Evolutionary conservation across 768 basidiomycete genomes (phyloP).

Genomic region (Flagelloscypha sp.): DNA sequence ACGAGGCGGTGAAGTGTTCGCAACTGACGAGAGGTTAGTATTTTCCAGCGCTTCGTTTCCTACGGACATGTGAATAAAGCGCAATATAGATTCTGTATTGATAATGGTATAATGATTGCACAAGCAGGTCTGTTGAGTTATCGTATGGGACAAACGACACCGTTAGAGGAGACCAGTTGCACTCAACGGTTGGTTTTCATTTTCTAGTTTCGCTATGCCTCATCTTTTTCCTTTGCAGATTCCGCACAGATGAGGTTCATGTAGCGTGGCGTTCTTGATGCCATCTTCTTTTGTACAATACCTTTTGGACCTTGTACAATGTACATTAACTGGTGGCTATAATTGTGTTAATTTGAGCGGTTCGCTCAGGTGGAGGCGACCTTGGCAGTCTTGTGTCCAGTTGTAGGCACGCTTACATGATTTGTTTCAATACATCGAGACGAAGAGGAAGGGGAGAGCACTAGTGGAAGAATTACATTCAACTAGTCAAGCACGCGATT

Average conservation of each 20-base stretch:
- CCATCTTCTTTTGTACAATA: too few relatives aligned
- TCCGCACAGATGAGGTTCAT: slow-evolving; percentile 89
- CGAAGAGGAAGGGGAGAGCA: too few relatives aligned
- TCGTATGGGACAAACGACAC: slow-evolving; percentile 82
- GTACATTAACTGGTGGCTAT: too few relatives aligned
- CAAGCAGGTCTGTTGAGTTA: slow-evolving; percentile 90
- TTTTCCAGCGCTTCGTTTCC: slow-evolving; percentile 1
- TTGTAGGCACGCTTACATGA: too few relatives aligned
- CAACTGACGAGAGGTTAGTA: slow-evolving; percentile 85
- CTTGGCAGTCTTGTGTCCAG: too few relatives aligned
- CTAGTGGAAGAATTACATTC: too few relatives aligned
- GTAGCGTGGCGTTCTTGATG: slow-evolving; percentile 75
- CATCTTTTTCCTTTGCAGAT: slow-evolving; percentile 41
- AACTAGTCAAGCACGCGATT: too few relatives aligned
- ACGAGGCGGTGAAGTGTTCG: slow-evolving; percentile 82
- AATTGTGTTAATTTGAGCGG: too few relatives aligned
- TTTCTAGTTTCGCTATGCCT: slow-evolving; percentile 1
- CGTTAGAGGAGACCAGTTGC: slow-evolving; percentile 72
- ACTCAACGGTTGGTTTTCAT: slow-evolving; percentile 69
- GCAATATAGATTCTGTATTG: slow-evolving; percentile 86
- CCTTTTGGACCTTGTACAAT: too few relatives aligned
- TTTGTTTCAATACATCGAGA: too few relatives aligned
- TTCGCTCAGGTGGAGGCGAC: too few relatives aligned
- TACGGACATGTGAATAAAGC: slow-evolving; percentile 1
- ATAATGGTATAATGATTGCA: slow-evolving; percentile 99